Conservation (phyloP, 768 basidiomycete species). For the Auricularia sp. region DNA sequence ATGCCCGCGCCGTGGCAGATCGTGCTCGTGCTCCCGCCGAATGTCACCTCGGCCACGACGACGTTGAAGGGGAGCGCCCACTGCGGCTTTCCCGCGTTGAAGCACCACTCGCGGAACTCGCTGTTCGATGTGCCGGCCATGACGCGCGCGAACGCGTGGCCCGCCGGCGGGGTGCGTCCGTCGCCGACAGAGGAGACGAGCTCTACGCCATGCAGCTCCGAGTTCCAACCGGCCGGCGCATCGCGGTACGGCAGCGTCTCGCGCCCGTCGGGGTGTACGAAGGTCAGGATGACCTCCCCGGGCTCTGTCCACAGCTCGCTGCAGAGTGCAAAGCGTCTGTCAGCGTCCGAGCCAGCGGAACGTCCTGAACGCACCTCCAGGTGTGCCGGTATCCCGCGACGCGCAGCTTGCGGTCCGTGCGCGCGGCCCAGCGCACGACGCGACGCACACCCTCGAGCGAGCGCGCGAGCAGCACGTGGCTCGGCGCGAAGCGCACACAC, state of each 20-base stretch:
- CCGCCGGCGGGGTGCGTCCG: background rate
- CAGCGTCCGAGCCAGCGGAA: too few relatives aligned
- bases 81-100: background rate
- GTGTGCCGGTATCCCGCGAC: conserved; percentile 5
- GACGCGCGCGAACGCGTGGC: conserved; percentile 4
- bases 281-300: conserved; percentile 2
- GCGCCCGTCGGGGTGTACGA: conserved; percentile 1
- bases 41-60: conserved; percentile 8
- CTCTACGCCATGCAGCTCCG: conserved; percentile 1
- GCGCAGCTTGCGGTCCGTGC: background rate
- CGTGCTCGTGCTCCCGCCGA: conserved; percentile 8
- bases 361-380: background rate
- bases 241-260: conserved; percentile 4
- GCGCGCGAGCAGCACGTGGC: conserved; percentile 1
- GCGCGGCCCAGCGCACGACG: conserved; percentile 1
- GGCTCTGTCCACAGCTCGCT: background rate
- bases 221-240: conserved; percentile 1
- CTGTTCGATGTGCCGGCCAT: conserved; percentile 10
- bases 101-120: conserved; percentile 9
- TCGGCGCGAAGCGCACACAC: background rate
- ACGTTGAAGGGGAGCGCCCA: conserved; percentile 7
- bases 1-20: conserved; percentile 10
- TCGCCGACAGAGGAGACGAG: background rate
- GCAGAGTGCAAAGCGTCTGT: background rate
- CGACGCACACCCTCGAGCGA: background rate